Base-by-base conservation (phyloP, 2,329 filamentous ascomycete species). In the Sporothrix curviconia region DNA sequence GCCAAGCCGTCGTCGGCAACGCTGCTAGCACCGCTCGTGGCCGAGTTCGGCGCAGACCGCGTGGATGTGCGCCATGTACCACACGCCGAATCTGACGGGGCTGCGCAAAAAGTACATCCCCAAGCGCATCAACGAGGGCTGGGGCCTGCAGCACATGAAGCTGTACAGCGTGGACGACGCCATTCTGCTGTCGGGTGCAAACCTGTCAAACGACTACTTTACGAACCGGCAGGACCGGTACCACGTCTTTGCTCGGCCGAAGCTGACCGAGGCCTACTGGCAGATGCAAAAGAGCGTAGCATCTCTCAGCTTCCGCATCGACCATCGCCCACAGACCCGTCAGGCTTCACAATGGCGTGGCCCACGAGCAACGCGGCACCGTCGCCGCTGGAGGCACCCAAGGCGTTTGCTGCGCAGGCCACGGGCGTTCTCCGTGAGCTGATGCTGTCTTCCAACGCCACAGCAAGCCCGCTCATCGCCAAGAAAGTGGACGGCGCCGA, bases 141-240 rank as follows among this genome's bases (percentile, higher is more conserved):
- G 94, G 94, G 94, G 94, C 1, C 74, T 99, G 60, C 94, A 99
- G 69, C 94, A 99, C 69, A 99, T 99, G 92, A 99, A 99, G 78
- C 78, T 99, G 0, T 99, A 99, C 65, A 94, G 94, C 0, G 77
- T 96, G 22, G 94, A 99, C 66, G 91, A 99, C 67, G 91, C 96
- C 70, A 87, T 99, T 58, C 92, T 99, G 63, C 83, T 99, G 66
- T 95, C 92, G 7, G 92, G 91, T 7, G 94, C 94, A 15, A 99
- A 99, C 64, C 75, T 99, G 7, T 96, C 90, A 0, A 83, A 80
- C 43, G 92, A 99, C 68, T 99, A 99, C 72, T 99, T 99, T 66
- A 96, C 91, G 39, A 94, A 97, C 65, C 85, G 94, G 11, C 88
- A 97, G 66, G 94, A 99, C 70, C 81, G 94, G 54, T 99, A 99